Evolutionary conservation across 2,329 filamentous ascomycete species (phyloP).

Genomic region (Colletotrichum acutatum): DNA sequence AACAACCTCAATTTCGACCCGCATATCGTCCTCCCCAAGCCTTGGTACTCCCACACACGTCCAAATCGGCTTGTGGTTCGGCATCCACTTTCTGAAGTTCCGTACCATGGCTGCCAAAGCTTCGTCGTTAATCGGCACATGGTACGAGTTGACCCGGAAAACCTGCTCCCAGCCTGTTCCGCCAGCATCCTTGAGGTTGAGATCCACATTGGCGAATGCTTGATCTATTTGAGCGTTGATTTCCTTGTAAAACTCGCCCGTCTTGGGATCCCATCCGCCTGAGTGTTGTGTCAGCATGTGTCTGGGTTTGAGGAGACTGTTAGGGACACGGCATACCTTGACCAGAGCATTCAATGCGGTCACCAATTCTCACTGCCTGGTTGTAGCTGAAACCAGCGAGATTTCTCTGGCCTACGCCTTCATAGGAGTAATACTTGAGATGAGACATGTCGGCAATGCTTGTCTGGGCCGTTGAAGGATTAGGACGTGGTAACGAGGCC

Average conservation of each 20-base stretch:
- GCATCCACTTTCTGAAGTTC: conserved; percentile 62
- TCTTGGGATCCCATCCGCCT: conserved; percentile 48
- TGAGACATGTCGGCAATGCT: conserved; percentile 41
- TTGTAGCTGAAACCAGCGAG: conserved; percentile 50
- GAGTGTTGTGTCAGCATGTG: neutral
- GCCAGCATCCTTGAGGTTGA: conserved; percentile 60
- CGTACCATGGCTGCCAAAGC: conserved; percentile 53
- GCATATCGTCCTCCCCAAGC: conserved; percentile 62
- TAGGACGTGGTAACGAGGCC: neutral
- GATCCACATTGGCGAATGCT: conserved; percentile 68
- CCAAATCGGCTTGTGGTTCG: conserved; percentile 63
- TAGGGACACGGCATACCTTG: conserved; percentile 49
- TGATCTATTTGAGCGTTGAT: conserved; percentile 59
- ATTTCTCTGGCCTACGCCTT: conserved; percentile 44
- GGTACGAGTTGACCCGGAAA: conserved; percentile 58
- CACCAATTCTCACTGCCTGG: conserved; percentile 60
- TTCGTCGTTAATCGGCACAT: conserved; percentile 53
- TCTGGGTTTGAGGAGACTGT: no score
- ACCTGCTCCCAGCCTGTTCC: conserved; percentile 68
- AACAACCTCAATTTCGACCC: conserved; percentile 68
- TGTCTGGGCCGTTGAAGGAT: no score
- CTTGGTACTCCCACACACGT: conserved; percentile 62
- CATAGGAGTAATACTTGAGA: conserved; percentile 47
- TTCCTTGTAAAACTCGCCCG: conserved; percentile 43
- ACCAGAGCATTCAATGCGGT: conserved; percentile 58